These are phyloP conservation scores for Musa beccarii DNA, from an alignment of 176 grass and related monocot genomes.

Conservation along the genomic window DNA sequence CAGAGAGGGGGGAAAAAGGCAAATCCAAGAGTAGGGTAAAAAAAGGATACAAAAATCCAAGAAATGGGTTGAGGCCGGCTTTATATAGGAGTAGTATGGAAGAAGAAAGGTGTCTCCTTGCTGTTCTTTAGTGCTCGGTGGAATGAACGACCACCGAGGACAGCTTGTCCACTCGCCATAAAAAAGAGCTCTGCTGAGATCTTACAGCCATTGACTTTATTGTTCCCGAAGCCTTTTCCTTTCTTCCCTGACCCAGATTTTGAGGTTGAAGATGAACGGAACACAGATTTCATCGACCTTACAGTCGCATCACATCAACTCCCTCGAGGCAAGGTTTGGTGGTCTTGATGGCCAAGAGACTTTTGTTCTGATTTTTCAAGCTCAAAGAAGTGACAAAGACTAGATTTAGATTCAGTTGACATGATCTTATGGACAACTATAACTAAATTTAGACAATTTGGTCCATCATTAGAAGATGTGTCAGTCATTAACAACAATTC, in stretches of 20 bases:
- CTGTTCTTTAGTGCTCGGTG: background rate
- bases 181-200: background rate
- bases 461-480: no score
- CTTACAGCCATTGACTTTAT: background rate
- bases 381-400: no score
- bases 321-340: no score
- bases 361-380: no score
- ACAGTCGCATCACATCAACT: no score
- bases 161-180: background rate
- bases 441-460: no score
- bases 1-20: background rate
- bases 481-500: no score
- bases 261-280: no score
- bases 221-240: background rate
- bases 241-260: background rate
- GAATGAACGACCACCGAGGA: background rate
- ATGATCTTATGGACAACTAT: no score
- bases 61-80: background rate
- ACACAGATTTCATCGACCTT: no score
- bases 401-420: no score
- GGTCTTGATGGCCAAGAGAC: no score
- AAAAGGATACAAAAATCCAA: background rate
- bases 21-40: slow-evolving; percentile 4
- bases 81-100: background rate
- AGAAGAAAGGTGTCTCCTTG: background rate